Percentiles rank a stretch among this genome's conserved stretches.
phyloP scores from a whole-genome alignment of 257 asterid genomes.

The Solanum pimpinellifolium region DNA sequence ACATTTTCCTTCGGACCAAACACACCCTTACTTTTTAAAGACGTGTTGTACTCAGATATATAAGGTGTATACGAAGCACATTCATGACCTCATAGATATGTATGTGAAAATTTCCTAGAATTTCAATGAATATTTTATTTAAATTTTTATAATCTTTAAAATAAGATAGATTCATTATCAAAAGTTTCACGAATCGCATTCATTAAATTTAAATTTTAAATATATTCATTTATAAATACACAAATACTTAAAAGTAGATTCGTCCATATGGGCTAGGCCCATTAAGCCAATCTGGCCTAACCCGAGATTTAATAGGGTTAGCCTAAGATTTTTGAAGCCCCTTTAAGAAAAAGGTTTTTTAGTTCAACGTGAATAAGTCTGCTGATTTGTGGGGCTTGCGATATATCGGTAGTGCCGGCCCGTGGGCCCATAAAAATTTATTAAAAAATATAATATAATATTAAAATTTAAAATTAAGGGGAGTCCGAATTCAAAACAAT shows the following conservation, averaged over 20 bases:
- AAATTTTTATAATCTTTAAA: background rate
- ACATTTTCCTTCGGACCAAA: no score
- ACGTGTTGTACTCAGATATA: background rate
- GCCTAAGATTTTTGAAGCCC: rapidly evolving
- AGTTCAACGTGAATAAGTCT: no score
- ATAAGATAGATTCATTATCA: background rate
- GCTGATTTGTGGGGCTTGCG: no score
- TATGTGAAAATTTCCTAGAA: background rate
- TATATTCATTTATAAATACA: background rate
- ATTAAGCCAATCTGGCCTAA: rapidly evolving
- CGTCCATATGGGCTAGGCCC: no score
- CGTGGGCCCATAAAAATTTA: no score
- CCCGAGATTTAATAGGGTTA: no score
- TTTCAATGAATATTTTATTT: background rate
- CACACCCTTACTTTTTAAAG: background rate
- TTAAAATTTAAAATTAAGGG: no score
- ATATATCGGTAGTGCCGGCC: no score
- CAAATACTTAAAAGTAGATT: background rate
- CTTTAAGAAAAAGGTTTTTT: no score
- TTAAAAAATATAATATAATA: no score
- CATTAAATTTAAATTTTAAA: background rate
- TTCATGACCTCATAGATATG: background rate
- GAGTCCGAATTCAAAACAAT: no score
- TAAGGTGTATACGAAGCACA: background rate
- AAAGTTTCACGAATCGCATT: background rate